Evolutionary conservation across 2,329 filamentous ascomycete genomes (phyloP).

Genomic region (Pleomassaria siparia): DNA sequence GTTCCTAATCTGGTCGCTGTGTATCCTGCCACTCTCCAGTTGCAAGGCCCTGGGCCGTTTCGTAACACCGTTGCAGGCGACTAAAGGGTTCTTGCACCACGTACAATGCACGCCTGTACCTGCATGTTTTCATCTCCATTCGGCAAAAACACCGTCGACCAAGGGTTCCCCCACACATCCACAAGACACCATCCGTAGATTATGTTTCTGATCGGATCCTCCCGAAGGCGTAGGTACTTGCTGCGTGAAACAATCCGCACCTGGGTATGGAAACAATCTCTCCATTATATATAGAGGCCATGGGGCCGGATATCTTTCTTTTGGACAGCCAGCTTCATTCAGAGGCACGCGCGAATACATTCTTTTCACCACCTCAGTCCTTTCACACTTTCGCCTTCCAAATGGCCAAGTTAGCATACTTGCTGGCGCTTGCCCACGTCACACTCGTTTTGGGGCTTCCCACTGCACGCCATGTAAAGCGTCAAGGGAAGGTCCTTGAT

Average conservation of each 20-base stretch:
- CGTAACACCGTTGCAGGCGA: slow-evolving; percentile 16
- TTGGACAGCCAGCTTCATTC: not conserved
- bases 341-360: slow-evolving; percentile 18
- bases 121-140: slow-evolving; percentile 24
- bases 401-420: slow-evolving; percentile 30
- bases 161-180: slow-evolving; percentile 18
- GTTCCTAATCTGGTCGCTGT: slow-evolving; percentile 9
- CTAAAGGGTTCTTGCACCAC: slow-evolving; percentile 18
- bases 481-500: slow-evolving; percentile 11
- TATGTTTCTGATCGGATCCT: slow-evolving; percentile 24
- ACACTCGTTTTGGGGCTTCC: slow-evolving; percentile 27
- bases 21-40: slow-evolving; percentile 8
- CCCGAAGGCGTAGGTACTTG: slow-evolving; percentile 24
- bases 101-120: slow-evolving; percentile 18
- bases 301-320: slow-evolving; percentile 18
- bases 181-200: slow-evolving; percentile 25
- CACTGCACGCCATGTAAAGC: slow-evolving; percentile 18
- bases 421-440: slow-evolving; percentile 28
- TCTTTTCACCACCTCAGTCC: slow-evolving; percentile 21
- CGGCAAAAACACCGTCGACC: slow-evolving; percentile 22
- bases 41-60: slow-evolving; percentile 9
- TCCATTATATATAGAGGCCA: slow-evolving; percentile 26
- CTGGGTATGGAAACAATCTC: slow-evolving; percentile 10
- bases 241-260: slow-evolving; percentile 21
- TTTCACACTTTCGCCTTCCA: slow-evolving; percentile 12